These are phyloP conservation scores for Exutisphaerella laricina DNA, from an alignment of 2,329 filamentous ascomycete genomes.

Conservation along the genomic window DNA sequence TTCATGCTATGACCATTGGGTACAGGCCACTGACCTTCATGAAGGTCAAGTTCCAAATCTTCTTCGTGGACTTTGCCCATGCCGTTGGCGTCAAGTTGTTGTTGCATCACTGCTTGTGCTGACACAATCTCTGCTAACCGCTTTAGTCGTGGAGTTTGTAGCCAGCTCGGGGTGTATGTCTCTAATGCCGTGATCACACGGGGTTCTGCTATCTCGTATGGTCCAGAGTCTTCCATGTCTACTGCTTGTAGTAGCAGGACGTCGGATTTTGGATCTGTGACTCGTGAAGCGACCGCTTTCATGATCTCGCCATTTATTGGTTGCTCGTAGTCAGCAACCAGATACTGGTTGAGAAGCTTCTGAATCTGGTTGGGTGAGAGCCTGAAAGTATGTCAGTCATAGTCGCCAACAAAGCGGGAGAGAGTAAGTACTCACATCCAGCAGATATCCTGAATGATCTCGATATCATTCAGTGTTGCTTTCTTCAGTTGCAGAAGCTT, in stretches of 20 bases:
- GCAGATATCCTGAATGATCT: constrained; percentile 99
- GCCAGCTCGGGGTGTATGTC: constrained; percentile 97
- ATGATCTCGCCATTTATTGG: constrained; percentile 99
- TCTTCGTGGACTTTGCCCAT: constrained; percentile 26
- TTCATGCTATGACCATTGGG: constrained; percentile 11
- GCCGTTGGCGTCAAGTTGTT: constrained; percentile 32
- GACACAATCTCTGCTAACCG: constrained; percentile 97
- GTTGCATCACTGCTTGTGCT: constrained; percentile 87
- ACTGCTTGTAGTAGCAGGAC: constrained; percentile 89
- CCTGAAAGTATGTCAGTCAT: constrained; percentile 46
- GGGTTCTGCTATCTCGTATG: constrained; percentile 97
- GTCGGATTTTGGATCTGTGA: constrained; percentile 91
- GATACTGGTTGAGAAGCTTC: constrained; percentile 96
- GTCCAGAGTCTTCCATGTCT: constrained; percentile 98
- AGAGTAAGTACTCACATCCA: constrained; percentile 84
- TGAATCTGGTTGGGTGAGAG: constrained; percentile 98
- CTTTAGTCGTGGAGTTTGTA: constrained; percentile 93
- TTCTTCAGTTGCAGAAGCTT: constrained; percentile 99
- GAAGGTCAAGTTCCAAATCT: constrained; percentile 18
- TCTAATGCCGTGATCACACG: constrained; percentile 92
- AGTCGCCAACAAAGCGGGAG: not conserved
- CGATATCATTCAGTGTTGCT: constrained; percentile 96
- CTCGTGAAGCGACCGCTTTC: constrained; percentile 95
- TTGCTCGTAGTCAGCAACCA: constrained; percentile 98
- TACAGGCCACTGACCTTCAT: constrained; percentile 21